Evolutionary conservation across 2,329 filamentous ascomycete genomes (phyloP).

Genomic region (Cladorrhinum sp.): DNA sequence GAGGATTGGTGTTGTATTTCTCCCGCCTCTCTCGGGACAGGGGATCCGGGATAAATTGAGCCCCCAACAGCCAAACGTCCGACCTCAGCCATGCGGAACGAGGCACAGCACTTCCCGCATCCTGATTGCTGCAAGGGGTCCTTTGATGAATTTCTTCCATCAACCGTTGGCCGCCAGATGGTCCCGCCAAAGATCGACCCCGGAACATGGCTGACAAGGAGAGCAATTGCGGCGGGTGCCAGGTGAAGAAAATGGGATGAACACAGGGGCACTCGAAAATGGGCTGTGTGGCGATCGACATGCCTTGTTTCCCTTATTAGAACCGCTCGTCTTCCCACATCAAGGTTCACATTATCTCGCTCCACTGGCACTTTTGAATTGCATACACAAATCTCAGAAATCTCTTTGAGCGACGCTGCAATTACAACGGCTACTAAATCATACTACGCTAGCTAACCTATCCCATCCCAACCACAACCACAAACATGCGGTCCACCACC

Average conservation of each 20-base stretch:
- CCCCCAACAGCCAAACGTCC: slow-evolving; percentile 6
- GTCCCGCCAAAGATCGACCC: slow-evolving; percentile 1
- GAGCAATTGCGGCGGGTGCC: background rate
- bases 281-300: slow-evolving; percentile 15
- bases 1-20: slow-evolving; percentile 6
- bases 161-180: slow-evolving; percentile 15
- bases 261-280: background rate
- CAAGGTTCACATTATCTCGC: background rate
- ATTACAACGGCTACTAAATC: too few species aligned
- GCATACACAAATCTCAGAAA: background rate
- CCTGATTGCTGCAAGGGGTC: slow-evolving; percentile 17
- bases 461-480: background rate
- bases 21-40: slow-evolving; percentile 1
- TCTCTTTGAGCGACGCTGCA: background rate
- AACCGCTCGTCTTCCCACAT: background rate
- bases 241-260: background rate
- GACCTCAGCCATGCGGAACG: slow-evolving; percentile 16
- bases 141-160: slow-evolving; percentile 10
- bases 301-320: slow-evolving; percentile 8
- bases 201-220: slow-evolving; percentile 1
- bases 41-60: slow-evolving; percentile 14
- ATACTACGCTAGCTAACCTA: background rate
- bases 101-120: slow-evolving; percentile 12
- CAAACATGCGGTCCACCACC: slow-evolving; percentile 12
- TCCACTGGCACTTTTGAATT: background rate